A percentile compares a stretch with the other conserved stretches of the same genome.
Conservation (phyloP, 225 moss, liverwort and hornwort species). For the Bryum argenteum region DNA sequence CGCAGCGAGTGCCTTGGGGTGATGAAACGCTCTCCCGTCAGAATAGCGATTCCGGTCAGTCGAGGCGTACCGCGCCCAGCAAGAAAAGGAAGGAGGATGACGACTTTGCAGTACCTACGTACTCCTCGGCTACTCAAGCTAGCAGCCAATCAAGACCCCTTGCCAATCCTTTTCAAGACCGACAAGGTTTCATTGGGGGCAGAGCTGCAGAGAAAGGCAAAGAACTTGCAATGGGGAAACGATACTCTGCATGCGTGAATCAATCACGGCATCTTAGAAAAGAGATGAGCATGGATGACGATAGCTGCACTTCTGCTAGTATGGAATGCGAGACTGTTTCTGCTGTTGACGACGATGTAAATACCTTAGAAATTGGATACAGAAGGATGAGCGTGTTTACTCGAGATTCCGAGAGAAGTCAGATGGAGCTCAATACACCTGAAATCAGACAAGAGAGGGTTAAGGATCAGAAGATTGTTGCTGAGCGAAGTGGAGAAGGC, state of each 20-base stretch:
- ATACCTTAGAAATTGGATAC: conserved; percentile 21
- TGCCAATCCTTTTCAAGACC: conserved; percentile 24
- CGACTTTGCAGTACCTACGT: conserved; percentile 66
- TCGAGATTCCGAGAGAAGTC: conserved; percentile 24
- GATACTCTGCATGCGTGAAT: conserved; percentile 18
- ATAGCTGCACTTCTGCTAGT: conserved; percentile 47
- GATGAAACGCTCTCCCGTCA: conserved; percentile 23
- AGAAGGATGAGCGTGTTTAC: conserved; percentile 20
- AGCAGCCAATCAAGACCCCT: conserved; percentile 36
- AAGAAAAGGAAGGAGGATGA: conserved; percentile 60
- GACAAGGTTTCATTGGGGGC: conserved; percentile 24
- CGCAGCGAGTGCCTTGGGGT: conserved; percentile 49
- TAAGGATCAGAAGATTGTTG: conserved; percentile 25
- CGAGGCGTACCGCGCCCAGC: conserved; percentile 35
- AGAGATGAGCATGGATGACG: conserved; percentile 43
- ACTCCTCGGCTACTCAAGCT: conserved; percentile 48
- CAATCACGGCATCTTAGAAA: conserved; percentile 30
- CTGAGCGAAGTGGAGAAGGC: neutral
- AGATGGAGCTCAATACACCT: neutral
- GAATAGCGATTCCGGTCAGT: conserved; percentile 40
- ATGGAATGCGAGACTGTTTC: conserved; percentile 48
- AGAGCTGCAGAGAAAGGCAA: conserved; percentile 24
- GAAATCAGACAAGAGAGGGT: conserved; percentile 26
- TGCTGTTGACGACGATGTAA: conserved; percentile 37
- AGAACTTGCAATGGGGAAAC: conserved; percentile 29